These are phyloP conservation scores for Botryococcus braunii DNA, from an alignment of 163 green algal species.

Conservation along the genomic window DNA sequence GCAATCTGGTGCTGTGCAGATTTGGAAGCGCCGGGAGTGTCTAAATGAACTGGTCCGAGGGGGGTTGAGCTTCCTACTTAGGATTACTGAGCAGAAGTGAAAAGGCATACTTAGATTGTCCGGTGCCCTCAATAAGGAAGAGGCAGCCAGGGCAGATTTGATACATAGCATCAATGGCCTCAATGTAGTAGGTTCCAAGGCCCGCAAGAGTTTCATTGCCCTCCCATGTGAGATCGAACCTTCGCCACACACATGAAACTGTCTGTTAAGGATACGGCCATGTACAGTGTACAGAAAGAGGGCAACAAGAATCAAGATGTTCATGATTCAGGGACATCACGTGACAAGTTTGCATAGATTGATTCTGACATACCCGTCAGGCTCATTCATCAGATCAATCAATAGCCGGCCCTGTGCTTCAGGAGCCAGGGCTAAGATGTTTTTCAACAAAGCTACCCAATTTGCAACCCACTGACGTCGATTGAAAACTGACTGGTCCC, in stretches of 20 bases:
- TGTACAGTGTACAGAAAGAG: no score
- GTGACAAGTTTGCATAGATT: no score
- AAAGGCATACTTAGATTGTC: slow-evolving; percentile 11
- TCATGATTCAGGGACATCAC: no score
- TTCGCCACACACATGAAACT: background rate
- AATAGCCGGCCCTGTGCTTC: slow-evolving; percentile 9
- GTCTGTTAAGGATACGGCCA: background rate
- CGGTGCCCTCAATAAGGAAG: slow-evolving; percentile 13
- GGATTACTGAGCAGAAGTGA: no score
- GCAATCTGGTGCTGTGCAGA: no score
- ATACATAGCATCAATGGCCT: slow-evolving; percentile 1
- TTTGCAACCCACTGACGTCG: background rate
- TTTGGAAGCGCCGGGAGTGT: background rate
- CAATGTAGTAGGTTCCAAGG: slow-evolving; percentile 11
- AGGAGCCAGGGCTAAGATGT: background rate
- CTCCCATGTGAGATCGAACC: slow-evolving; percentile 11
- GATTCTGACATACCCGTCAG: slow-evolving; percentile 11
- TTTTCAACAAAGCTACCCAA: slow-evolving; percentile 10
- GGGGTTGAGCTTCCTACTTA: no score
- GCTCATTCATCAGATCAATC: slow-evolving; percentile 22
- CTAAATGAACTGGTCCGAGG: background rate
- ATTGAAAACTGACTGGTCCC: slow-evolving; percentile 1
- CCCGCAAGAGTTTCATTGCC: background rate
- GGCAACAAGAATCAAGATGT: no score
- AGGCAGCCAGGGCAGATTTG: slow-evolving; percentile 16